Evolutionary conservation across 2,329 filamentous ascomycete genomes (phyloP).

Genomic region (Botryosphaeria dothidea): DNA sequence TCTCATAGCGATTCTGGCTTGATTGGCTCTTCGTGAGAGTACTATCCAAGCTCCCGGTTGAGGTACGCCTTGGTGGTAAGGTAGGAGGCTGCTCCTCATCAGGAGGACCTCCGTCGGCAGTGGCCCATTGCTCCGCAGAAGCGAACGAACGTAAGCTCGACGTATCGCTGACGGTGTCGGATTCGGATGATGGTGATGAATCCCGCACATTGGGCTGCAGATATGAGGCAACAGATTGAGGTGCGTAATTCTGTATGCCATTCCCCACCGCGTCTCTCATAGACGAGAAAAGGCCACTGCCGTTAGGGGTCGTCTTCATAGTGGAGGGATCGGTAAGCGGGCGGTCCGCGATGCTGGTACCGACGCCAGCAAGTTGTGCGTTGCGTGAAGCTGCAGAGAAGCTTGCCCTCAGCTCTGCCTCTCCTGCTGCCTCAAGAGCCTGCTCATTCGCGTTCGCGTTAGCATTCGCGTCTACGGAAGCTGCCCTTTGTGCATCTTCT

Average conservation of each 20-base stretch:
- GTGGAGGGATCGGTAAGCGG: conserved; percentile 27
- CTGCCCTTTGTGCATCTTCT: conserved; percentile 27
- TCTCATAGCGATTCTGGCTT: conserved; percentile 49
- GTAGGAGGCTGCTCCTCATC: neutral
- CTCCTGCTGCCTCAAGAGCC: neutral
- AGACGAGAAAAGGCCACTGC: conserved; percentile 15
- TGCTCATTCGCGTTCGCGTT: neutral
- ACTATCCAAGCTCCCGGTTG: conserved; percentile 17
- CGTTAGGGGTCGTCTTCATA: conserved; percentile 20
- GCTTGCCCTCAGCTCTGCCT: neutral
- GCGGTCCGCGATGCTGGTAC: conserved; percentile 34
- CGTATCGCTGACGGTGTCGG: conserved; percentile 21
- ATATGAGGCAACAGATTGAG: conserved; percentile 16
- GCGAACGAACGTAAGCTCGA: conserved; percentile 36
- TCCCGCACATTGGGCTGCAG: conserved; percentile 18
- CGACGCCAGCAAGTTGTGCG: conserved; percentile 38
- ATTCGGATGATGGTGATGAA: conserved; percentile 31
- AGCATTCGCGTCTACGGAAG: neutral
- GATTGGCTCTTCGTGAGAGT: conserved; percentile 19
- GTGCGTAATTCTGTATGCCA: conserved; percentile 19
- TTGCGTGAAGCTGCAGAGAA: conserved; percentile 35
- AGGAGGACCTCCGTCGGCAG: conserved; percentile 26
- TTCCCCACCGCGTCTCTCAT: neutral
- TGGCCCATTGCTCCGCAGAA: conserved; percentile 45
- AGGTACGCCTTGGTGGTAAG: neutral